Evolutionary conservation across 2,329 filamentous ascomycete species (phyloP), one percentile per base, ranked within the genome.

Genomic region (Cladosporium phlei): DNA sequence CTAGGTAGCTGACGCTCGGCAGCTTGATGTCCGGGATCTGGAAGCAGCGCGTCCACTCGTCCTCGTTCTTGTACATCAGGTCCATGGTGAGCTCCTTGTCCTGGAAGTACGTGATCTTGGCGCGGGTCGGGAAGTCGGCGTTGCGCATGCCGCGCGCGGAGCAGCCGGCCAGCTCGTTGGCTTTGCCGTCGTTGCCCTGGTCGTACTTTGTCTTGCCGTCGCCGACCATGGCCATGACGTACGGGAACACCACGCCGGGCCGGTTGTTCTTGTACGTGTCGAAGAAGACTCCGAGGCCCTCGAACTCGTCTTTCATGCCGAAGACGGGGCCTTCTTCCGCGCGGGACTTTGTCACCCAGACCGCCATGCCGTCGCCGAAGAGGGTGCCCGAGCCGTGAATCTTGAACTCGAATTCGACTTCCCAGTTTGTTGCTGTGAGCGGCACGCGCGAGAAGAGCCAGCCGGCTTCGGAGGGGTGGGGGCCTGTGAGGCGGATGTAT

Each of bases 251-350:
- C 32, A 88, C 85, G 33, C 93, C 93, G 0, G 93, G 91, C 11
- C 93, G 83, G 74, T 96, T 95, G 75, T 98, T 98, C 82, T 98
- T 98, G 78, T 98, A 98, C 34, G 93, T 98, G 66, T 98, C 93
- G 71, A 98, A 80, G 74, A 96, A 97, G 68, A 98, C 78, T 46
- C 89, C 93, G 37, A 98, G 78, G 4, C 93, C 93, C 67, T 98
- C 91, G 59, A 97, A 98, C 54, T 80, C 80, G 70, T 98, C 91
- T 22, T 78, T 75, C 56, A 83, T 84, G 40, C 93, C 93, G 68
- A 98, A 98, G 28, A 98, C 91, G 9, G 82, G 78, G 12, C 93
- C 93, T 49, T 75, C 70, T 58, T 83, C 78, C 24, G 80, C 90
- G 55, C 93, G 87, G 69, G 95, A 83, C 70, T 95, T 95, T 57